Conservation (phyloP, 768 basidiomycete species). For the Pisolithus orientalis region DNA sequence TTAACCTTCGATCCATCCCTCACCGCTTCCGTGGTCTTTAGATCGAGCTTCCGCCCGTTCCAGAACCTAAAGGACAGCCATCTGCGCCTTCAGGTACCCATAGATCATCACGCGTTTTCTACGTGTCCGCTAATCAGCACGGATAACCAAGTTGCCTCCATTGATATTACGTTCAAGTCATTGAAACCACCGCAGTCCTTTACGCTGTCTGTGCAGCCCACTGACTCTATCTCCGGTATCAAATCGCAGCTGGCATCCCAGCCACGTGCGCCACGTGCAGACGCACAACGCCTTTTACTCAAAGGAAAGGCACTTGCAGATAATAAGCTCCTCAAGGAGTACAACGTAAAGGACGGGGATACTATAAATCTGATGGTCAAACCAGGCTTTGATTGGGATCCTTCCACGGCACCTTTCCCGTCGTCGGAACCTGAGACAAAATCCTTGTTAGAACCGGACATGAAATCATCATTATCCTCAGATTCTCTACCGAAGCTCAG, state of each 20-base stretch:
- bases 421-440: background rate
- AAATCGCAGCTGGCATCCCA: conserved; percentile 69
- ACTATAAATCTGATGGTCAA: conserved; percentile 86
- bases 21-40: conserved; percentile 22
- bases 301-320: conserved; percentile 95
- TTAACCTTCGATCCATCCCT: background rate
- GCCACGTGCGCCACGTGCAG: conserved; percentile 66
- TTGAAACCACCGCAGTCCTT: conserved; percentile 79
- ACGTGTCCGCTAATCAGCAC: conserved; percentile 6
- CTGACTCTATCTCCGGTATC: conserved; percentile 78
- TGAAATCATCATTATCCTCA: conserved; percentile 12
- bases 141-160: conserved; percentile 13
- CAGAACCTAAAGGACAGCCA: conserved; percentile 39
- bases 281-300: conserved; percentile 79
- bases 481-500: conserved; percentile 21
- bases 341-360: conserved; percentile 73
- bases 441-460: conserved; percentile 15
- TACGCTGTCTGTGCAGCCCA: conserved; percentile 63
- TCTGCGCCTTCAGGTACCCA: conserved; percentile 27
- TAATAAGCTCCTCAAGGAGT: conserved; percentile 85
- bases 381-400: conserved; percentile 63
- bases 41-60: conserved; percentile 58
- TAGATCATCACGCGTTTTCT: background rate
- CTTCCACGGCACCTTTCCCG: conserved; percentile 32
- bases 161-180: conserved; percentile 84